Evolutionary conservation across 192 early-diverging fungal species (phyloP).

Genomic region (Coemansia sp.): DNA sequence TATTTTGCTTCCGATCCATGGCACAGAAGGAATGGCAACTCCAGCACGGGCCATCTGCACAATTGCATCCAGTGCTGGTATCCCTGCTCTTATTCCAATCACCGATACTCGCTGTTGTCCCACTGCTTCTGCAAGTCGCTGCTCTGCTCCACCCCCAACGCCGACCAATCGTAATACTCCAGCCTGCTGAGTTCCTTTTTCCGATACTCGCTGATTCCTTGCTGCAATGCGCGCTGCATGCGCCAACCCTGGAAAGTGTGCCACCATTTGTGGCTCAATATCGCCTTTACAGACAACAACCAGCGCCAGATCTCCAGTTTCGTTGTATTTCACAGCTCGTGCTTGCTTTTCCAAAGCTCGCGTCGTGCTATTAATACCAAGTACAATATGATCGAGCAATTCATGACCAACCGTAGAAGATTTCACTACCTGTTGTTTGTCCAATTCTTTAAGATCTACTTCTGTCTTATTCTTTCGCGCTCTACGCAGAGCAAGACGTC

Average conservation of each 20-base stretch:
- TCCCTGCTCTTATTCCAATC: constrained; percentile 41
- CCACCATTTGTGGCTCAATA: constrained; percentile 37
- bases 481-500: constrained; percentile 14
- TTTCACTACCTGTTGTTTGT: neutral
- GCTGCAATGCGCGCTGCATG: constrained; percentile 22
- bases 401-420: constrained; percentile 1
- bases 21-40: constrained; percentile 19
- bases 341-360: constrained; percentile 38
- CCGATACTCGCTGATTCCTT: neutral
- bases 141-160: constrained; percentile 25
- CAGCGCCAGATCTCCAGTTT: constrained; percentile 13
- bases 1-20: constrained; percentile 29
- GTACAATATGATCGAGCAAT: constrained; percentile 22
- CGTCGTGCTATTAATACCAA: constrained; percentile 49
- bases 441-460: neutral
- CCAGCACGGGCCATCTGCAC: constrained; percentile 17
- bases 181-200: neutral
- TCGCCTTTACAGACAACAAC: constrained; percentile 45
- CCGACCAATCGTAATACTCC: constrained; percentile 32
- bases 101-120: constrained; percentile 34
- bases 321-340: neutral
- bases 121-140: constrained; percentile 22
- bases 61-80: constrained; percentile 24
- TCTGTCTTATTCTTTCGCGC: neutral
- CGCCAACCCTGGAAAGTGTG: constrained; percentile 39